phyloP scores from a whole-genome alignment of 202 grass and related monocot genomes.

The Zoysia matrella region DNA sequence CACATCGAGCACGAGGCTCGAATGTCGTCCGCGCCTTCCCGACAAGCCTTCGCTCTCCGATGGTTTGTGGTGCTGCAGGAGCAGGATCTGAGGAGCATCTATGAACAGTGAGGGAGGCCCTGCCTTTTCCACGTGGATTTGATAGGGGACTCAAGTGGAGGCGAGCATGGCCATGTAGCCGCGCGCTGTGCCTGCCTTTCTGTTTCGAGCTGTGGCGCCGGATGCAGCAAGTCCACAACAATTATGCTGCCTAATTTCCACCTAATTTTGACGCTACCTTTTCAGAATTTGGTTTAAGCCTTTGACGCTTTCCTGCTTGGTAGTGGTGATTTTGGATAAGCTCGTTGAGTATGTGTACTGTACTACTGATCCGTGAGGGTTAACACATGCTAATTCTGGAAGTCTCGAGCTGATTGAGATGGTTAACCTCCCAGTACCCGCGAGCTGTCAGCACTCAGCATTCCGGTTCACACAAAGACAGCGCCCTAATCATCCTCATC shows the following conservation, averaged over 20 bases:
- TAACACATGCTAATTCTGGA: neutral
- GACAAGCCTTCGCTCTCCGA: no score
- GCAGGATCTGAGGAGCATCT: no score
- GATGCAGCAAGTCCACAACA: slow-evolving; percentile 32
- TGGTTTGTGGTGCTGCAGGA: no score
- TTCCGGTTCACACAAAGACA: no score
- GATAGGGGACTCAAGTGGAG: slow-evolving; percentile 23
- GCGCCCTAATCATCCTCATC: no score
- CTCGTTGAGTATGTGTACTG: neutral
- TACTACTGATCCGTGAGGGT: neutral
- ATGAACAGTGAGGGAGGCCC: slow-evolving; percentile 2
- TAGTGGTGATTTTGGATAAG: neutral
- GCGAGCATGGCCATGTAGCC: slow-evolving; percentile 49
- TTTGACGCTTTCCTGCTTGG: no score
- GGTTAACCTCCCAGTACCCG: no score
- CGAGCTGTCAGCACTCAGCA: no score
- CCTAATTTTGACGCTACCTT: neutral
- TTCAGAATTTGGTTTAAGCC: no score
- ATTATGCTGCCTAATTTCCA: neutral
- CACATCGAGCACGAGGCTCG: slow-evolving; percentile 26
- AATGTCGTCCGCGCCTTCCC: slow-evolving; percentile 19
- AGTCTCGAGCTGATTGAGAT: neutral
- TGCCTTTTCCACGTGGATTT: slow-evolving; percentile 36
- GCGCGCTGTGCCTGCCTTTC: neutral
- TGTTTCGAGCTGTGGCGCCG: slow-evolving; percentile 35